Evolutionary conservation across 352 stramenopile genomes (phyloP), one percentile per base, ranked within the genome.

Genomic region (Phytophthora multivora): DNA sequence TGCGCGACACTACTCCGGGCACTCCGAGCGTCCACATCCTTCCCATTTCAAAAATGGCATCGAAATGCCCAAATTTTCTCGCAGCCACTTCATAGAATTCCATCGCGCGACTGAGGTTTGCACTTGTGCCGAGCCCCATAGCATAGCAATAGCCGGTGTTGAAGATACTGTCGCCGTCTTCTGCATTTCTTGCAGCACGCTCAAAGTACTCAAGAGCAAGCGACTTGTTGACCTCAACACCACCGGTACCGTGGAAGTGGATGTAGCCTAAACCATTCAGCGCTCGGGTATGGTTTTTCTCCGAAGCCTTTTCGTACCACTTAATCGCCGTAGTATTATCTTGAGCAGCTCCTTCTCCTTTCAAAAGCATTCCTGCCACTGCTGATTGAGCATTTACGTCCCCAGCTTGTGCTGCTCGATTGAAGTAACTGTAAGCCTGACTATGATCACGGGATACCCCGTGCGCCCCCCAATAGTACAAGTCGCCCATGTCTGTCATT

Each of bases 191-290:
- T 3, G 90, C 88, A n/a, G 90, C 88, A 33, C 73, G 69, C 51
- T 96, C 77, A 69, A 97, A 97, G 38, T 87, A 88, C 49, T 80
- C 70, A 11, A 96, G 76, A 18, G 89, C 91, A 41, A 75, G 66
- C 8, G 81, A 85, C 51, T 91, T 83, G 73, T 97, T 96, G 59
- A 91, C 72, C 0, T 39, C 15, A 18, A 95, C 51, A 9, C 83
- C 81, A 9, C 83, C 69, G 1, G 60, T 81, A 19, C 91, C 90
- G 43, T 95, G 76, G 47, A 96, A 97, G 55, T 97, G 85, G 12
- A 96, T 80, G 53, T 95, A 97, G 0, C 91, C 91, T 11, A 97
- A 73, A 2, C 91, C 91, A 39, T 97, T 97, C 5, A 97, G 65
- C 9, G 89, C 91, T 16, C 86, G 74, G 2, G 89, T 87, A 40